Percentiles rank a stretch among this genome's conserved stretches.
Evolutionary conservation across 164 flowering plant genomes (phyloP).

Genomic region (Nelumbo lutea): DNA sequence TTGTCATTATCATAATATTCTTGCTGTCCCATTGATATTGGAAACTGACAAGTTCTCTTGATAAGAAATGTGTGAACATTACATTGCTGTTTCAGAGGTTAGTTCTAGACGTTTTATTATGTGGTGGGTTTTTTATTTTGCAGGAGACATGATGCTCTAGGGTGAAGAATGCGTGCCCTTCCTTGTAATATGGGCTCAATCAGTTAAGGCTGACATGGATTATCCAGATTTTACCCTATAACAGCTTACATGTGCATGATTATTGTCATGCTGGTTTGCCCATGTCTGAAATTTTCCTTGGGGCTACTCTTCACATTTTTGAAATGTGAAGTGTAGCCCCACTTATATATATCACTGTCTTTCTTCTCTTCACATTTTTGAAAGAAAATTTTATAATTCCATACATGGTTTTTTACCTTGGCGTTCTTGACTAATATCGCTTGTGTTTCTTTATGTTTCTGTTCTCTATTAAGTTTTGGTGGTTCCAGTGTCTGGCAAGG

Average conservation of each 20-base stretch:
- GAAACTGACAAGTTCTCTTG: too few species aligned
- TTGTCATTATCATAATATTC: too few species aligned
- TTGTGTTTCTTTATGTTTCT: neutral
- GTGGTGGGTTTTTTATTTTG: neutral
- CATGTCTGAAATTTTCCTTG: neutral
- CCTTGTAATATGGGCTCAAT: constrained; percentile 8
- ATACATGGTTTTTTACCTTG: neutral
- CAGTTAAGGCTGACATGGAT: neutral
- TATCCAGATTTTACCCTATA: neutral
- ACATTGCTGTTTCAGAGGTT: neutral
- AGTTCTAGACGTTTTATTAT: neutral
- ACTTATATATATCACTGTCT: neutral
- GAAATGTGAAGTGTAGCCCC: too few species aligned
- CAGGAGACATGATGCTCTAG: constrained; percentile 10
- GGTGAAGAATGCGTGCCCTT: constrained; percentile 1
- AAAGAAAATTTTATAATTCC: neutral
- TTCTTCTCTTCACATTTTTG: neutral
- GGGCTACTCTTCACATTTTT: neutral
- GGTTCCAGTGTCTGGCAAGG: too few species aligned
- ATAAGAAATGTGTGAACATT: neutral
- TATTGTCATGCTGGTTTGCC: constrained; percentile 1
- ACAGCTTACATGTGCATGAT: constrained; percentile 10
- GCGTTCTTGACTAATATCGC: neutral
- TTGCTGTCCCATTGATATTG: too few species aligned
- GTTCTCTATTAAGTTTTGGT: neutral